These are phyloP conservation scores for Septoria petroselini DNA, from an alignment of 2,329 filamentous ascomycete genomes.

Conservation along the genomic window DNA sequence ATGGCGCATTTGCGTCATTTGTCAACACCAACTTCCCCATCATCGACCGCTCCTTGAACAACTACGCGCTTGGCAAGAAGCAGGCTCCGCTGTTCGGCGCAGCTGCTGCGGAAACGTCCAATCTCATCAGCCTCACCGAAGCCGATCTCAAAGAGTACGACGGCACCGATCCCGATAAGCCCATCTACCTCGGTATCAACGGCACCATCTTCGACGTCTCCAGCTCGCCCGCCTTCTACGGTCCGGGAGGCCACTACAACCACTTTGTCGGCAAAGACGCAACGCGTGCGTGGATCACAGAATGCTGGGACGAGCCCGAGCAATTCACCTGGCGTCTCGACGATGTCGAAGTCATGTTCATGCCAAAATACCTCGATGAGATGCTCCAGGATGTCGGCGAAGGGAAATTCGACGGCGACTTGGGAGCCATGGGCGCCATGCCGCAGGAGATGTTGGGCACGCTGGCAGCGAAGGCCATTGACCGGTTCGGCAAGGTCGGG, in stretches of 20 bases:
- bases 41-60: slow-evolving; percentile 20
- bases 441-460: slow-evolving; percentile 25
- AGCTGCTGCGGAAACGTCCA: slow-evolving; percentile 17
- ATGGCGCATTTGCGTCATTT: slow-evolving; percentile 23
- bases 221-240: slow-evolving; percentile 32
- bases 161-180: slow-evolving; percentile 29
- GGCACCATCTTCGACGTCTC: slow-evolving; percentile 37
- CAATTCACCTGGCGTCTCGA: slow-evolving; percentile 32
- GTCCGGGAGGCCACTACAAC: slow-evolving; percentile 34
- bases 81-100: slow-evolving; percentile 16
- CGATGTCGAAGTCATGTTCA: slow-evolving; percentile 32
- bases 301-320: slow-evolving; percentile 33
- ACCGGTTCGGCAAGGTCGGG: slow-evolving; percentile 27
- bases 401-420: slow-evolving; percentile 21
- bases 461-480: slow-evolving; percentile 31
- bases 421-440: slow-evolving; percentile 24
- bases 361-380: slow-evolving; percentile 33
- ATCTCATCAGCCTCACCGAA: slow-evolving; percentile 25
- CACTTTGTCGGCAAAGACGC: slow-evolving; percentile 35
- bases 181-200: slow-evolving; percentile 35
- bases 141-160: slow-evolving; percentile 28
- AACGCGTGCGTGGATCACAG: slow-evolving; percentile 34
- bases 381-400: slow-evolving; percentile 23
- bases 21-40: slow-evolving; percentile 24
- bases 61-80: slow-evolving; percentile 8